These are phyloP conservation scores for Phaeotremella fagi DNA, from an alignment of 768 basidiomycete species.

Conservation along the genomic window DNA sequence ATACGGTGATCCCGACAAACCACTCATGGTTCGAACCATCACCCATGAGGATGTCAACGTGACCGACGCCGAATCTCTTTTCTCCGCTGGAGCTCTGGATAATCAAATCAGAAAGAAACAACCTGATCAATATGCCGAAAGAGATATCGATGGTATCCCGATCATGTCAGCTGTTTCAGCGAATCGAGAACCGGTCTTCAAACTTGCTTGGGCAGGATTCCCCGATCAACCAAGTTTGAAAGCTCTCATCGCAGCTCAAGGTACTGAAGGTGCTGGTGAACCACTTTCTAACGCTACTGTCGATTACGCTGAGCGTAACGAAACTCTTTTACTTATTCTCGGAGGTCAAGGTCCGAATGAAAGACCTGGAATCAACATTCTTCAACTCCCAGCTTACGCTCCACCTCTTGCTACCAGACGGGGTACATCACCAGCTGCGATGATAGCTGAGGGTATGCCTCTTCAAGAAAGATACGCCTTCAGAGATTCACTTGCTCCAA, in stretches of 20 bases:
- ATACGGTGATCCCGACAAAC: slow-evolving; percentile 67
- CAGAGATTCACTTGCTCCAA: slow-evolving; percentile 54
- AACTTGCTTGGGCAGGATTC: slow-evolving; percentile 76
- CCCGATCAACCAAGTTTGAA: slow-evolving; percentile 52
- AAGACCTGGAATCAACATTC: slow-evolving; percentile 61
- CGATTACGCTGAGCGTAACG: slow-evolving; percentile 57
- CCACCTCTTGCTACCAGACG: slow-evolving; percentile 29
- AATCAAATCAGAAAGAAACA: slow-evolving; percentile 16
- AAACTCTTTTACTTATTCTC: slow-evolving; percentile 67
- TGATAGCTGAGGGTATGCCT: slow-evolving; percentile 41
- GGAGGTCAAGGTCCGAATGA: slow-evolving; percentile 65
- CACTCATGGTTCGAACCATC: slow-evolving; percentile 69
- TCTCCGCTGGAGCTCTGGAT: slow-evolving; percentile 47
- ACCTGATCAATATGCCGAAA: slow-evolving; percentile 12
- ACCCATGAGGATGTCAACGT: slow-evolving; percentile 51
- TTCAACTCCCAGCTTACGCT: slow-evolving; percentile 58
- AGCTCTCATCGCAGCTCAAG: slow-evolving; percentile 46
- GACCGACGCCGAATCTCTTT: slow-evolving; percentile 50
- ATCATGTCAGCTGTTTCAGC: slow-evolving; percentile 22
- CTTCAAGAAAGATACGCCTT: slow-evolving; percentile 60
- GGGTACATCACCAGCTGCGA: slow-evolving; percentile 27
- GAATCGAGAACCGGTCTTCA: slow-evolving; percentile 73
- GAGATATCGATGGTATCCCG: slow-evolving; percentile 22
- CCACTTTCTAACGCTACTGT: slow-evolving; percentile 40
- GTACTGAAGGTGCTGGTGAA: slow-evolving; percentile 30